phyloP scores from a whole-genome alignment of 1,284 basidiomycete species.

The Salmacisia buchloeana region DNA sequence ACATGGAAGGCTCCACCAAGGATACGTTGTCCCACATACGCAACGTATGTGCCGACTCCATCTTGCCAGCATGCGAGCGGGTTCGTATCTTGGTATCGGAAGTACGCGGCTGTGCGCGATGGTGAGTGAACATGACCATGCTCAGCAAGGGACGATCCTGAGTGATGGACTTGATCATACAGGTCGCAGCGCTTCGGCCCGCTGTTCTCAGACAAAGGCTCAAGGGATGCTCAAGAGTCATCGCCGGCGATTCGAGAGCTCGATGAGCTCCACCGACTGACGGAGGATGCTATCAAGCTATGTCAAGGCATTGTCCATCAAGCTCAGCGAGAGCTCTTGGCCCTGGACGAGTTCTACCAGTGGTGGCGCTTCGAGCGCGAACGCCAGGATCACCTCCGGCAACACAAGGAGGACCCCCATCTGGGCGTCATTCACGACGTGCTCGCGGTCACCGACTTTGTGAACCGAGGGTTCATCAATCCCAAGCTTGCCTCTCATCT shows the following conservation, averaged over 20 bases:
- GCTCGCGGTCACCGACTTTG: constrained; percentile 18
- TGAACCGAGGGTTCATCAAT: constrained; percentile 25
- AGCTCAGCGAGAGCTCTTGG: background rate
- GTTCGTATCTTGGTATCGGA: background rate
- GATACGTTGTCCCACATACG: constrained; percentile 1
- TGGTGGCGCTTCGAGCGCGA: constrained; percentile 19
- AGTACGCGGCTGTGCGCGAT: background rate
- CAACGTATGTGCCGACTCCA: background rate
- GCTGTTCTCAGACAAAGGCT: background rate
- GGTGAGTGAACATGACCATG: no score
- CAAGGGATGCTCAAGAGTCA: no score
- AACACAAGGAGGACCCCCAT: constrained; percentile 28
- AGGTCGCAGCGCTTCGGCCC: constrained; percentile 7
- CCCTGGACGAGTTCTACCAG: constrained; percentile 5
- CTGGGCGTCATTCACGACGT: constrained; percentile 26
- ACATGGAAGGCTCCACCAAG: background rate
- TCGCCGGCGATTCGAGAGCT: constrained; percentile 2
- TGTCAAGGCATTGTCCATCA: background rate
- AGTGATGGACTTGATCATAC: background rate
- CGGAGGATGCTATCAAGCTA: background rate
- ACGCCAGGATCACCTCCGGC: constrained; percentile 29
- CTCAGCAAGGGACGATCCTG: no score
- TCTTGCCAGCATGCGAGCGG: constrained; percentile 2
- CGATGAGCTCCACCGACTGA: background rate
- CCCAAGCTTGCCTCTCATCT: constrained; percentile 9